Percentiles rank a stretch among this genome's conserved stretches.
These are phyloP conservation scores for Vinca minor DNA, from an alignment of 257 asterid genomes.

Conservation along the genomic window DNA sequence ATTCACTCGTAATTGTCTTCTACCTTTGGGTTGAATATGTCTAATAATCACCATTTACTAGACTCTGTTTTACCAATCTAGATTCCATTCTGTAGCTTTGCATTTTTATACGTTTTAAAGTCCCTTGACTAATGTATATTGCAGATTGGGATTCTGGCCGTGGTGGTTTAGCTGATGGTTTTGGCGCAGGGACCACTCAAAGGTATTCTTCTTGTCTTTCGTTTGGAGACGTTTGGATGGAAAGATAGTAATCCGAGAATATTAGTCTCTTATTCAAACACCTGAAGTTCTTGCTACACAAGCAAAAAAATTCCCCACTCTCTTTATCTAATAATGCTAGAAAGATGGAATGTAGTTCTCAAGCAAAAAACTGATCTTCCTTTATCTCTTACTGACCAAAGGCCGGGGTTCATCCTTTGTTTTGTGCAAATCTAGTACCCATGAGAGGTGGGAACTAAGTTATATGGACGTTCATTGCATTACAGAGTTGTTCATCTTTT, in stretches of 20 bases:
- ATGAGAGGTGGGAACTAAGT: not conserved
- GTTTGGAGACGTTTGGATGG: not conserved
- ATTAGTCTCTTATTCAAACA: not conserved
- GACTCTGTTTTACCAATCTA: not conserved
- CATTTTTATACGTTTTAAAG: not conserved
- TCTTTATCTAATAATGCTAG: not conserved
- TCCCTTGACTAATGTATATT: not conserved
- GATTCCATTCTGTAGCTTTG: not conserved
- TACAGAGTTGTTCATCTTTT: not conserved
- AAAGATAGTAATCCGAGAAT: not conserved
- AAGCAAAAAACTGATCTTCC: not conserved
- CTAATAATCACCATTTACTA: not conserved
- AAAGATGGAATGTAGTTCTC: not conserved
- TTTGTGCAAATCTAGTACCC: not conserved
- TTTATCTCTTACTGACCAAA: not conserved
- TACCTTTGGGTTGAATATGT: not conserved
- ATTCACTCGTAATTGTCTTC: not conserved
- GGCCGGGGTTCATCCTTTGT: not conserved
- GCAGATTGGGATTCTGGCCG: slow-evolving; percentile 87
- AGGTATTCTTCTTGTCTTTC: slow-evolving; percentile 31
- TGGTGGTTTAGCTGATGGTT: slow-evolving; percentile 56
- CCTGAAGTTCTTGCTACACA: not conserved
- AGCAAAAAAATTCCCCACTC: not conserved
- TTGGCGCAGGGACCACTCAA: slow-evolving; percentile 48
- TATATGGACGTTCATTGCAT: not conserved